phyloP scores from a whole-genome alignment of 805 yeast species.

The Candida hungchunana region DNA sequence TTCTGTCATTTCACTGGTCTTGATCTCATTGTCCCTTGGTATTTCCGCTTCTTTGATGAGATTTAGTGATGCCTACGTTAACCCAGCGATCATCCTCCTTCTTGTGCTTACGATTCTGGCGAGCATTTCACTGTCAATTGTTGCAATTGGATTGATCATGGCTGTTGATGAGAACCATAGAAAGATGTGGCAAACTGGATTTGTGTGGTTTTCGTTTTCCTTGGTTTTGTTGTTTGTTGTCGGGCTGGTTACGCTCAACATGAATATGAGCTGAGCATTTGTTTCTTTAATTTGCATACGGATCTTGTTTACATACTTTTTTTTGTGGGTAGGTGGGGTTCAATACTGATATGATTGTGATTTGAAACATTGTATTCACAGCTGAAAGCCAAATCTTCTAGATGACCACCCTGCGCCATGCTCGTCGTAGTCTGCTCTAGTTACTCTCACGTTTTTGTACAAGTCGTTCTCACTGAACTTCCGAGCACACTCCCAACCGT shows the following conservation, averaged over 20 bases:
- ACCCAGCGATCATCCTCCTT: conserved; percentile 26
- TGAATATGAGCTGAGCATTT: neutral
- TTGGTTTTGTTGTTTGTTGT: conserved; percentile 41
- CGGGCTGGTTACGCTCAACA: no score
- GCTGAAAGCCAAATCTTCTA: conserved; percentile 38
- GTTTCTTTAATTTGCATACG: neutral
- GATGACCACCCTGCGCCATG: conserved; percentile 59
- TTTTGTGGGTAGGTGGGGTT: no score
- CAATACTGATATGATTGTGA: no score
- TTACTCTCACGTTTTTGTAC: conserved; percentile 51
- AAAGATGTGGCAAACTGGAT: conserved; percentile 35
- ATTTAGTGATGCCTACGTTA: conserved; percentile 23
- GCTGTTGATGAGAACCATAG: conserved; percentile 30
- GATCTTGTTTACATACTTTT: no score
- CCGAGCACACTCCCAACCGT: conserved; percentile 57
- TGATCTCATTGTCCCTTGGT: conserved; percentile 42
- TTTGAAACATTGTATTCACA: no score
- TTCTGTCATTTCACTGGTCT: conserved; percentile 35
- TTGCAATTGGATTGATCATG: conserved; percentile 42
- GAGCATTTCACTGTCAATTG: conserved; percentile 38
- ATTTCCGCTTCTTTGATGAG: conserved; percentile 31
- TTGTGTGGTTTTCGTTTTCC: conserved; percentile 39
- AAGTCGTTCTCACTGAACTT: conserved; percentile 29
- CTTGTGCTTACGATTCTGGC: conserved; percentile 39
- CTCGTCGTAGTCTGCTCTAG: conserved; percentile 80